Evolutionary conservation across 345 rosid species (phyloP).

Genomic region (Boechera divaricarpa): DNA sequence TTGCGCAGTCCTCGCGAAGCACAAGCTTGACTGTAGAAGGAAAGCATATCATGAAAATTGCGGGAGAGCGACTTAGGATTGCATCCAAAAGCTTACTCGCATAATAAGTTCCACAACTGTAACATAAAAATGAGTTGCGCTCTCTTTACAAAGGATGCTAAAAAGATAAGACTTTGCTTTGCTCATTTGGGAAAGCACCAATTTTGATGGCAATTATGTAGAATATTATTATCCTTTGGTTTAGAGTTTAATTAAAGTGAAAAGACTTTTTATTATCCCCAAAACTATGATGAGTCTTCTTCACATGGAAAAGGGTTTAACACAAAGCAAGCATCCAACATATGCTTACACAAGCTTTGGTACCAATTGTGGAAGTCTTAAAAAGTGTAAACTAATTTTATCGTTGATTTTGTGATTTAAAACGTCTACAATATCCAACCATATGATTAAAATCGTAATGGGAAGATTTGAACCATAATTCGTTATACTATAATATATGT

Average conservation of each 20-base stretch:
- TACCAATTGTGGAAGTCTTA: no score
- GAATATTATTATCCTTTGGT: not conserved
- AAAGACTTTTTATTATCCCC: not conserved
- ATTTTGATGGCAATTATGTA: slow-evolving; percentile 16
- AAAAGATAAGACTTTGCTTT: slow-evolving; percentile 1
- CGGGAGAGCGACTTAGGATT: slow-evolving; percentile 53
- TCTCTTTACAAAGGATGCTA: not conserved
- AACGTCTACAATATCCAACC: no score
- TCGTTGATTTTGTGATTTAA: no score
- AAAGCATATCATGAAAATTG: slow-evolving; percentile 54
- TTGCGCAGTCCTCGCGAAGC: slow-evolving; percentile 53
- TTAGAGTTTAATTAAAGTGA: not conserved
- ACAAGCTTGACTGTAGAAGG: slow-evolving; percentile 59
- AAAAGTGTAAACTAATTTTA: no score
- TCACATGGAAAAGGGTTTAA: not conserved
- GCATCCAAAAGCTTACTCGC: slow-evolving; percentile 38
- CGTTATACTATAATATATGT: no score
- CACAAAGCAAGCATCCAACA: not conserved
- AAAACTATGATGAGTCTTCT: not conserved
- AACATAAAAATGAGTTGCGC: slow-evolving; percentile 3
- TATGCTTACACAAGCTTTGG: not conserved
- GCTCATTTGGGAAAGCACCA: slow-evolving; percentile 20
- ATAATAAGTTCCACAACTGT: slow-evolving; percentile 8
- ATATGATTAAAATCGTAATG: no score
- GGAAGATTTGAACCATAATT: no score